Base-by-base conservation (phyloP, 2,329 filamentous ascomycete genomes). In the Alternaria rosae region DNA sequence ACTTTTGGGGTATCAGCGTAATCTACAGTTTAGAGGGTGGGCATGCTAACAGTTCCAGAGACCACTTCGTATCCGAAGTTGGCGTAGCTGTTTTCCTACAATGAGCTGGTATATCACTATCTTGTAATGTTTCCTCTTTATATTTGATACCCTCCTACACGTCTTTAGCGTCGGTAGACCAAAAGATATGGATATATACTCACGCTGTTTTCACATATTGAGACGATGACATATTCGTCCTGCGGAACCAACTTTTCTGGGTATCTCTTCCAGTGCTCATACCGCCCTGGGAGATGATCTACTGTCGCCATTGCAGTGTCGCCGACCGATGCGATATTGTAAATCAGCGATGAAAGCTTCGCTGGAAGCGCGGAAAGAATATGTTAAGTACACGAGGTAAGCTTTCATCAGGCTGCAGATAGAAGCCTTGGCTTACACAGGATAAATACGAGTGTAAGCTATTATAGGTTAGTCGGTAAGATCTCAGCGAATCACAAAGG, bases 331-430 rank as follows among this genome's bases (percentile, higher is more conserved):
- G 28, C 11, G 12, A 13, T 10, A 6, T n/a, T 17, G 15, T 10
- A 11, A 3, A 2, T 25, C 0, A n/a, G 21, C 7, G 3, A 1
- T 10, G 21, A 13, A 45, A 6, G 13, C 13, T 6, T n/a, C 2
- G 28, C 12, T 13, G 1, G 13, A 45, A n/a, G 43, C 2, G 12
- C 21, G 21, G 8, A 2, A n/a, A 12, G 5, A 10, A 6, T 2
- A 1, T n/a, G 2, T n/a, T 9, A 25, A 30, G 28, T 15, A 44
- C 20, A 5, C 13, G 3, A 44, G 15, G 3, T 9, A 4, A n/a
- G 23, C 3, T 13, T 5, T 3, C 2, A 12, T 11, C 6, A 30
- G 45, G n/a, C 45, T 15, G 11, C 20, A 21, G 3, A n/a, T n/a
- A 9, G 6, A 35, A n/a, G 6, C 32, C 15, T 3, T 35, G 1